These are phyloP conservation scores for Colletotrichum phormii DNA, from an alignment of 2,329 filamentous ascomycete species.

Conservation along the genomic window DNA sequence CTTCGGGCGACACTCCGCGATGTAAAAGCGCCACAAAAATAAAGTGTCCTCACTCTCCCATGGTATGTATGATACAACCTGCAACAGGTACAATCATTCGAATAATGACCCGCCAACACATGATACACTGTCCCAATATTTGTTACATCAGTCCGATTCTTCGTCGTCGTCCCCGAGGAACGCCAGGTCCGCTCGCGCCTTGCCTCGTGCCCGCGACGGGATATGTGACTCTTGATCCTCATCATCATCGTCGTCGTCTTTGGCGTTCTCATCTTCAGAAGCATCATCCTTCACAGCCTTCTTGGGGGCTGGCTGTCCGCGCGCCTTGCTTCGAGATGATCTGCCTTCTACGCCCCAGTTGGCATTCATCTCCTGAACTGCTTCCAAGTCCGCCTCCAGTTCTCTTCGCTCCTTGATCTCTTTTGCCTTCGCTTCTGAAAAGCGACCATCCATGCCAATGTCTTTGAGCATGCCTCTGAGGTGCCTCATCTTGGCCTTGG, in stretches of 20 bases:
- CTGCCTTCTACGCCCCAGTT: constrained; percentile 75
- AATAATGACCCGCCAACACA: not conserved
- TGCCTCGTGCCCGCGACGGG: constrained; percentile 58
- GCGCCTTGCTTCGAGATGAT: constrained; percentile 50
- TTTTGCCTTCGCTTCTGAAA: constrained; percentile 84
- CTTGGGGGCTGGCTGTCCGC: constrained; percentile 43
- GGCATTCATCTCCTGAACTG: constrained; percentile 83
- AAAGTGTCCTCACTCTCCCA: not conserved
- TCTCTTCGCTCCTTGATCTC: constrained; percentile 91
- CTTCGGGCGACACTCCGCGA: constrained; percentile 31
- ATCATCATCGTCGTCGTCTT: constrained; percentile 42
- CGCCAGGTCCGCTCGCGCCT: constrained; percentile 65
- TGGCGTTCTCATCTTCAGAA: constrained; percentile 44
- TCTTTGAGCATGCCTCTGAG: constrained; percentile 83
- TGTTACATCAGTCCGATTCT: constrained; percentile 62
- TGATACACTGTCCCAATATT: not conserved
- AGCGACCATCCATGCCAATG: constrained; percentile 88
- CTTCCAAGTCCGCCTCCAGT: constrained; percentile 84
- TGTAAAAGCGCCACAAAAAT: not conserved
- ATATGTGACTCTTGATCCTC: constrained; percentile 48
- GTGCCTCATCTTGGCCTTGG: constrained; percentile 84
- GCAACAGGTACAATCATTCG: constrained; percentile 23
- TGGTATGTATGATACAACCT: constrained; percentile 25
- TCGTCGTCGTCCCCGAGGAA: constrained; percentile 77
- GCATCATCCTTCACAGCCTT: constrained; percentile 46